phyloP scores from a whole-genome alignment of 192 early-diverging fungal genomes.

The Fimicolochytrium jonesii region DNA sequence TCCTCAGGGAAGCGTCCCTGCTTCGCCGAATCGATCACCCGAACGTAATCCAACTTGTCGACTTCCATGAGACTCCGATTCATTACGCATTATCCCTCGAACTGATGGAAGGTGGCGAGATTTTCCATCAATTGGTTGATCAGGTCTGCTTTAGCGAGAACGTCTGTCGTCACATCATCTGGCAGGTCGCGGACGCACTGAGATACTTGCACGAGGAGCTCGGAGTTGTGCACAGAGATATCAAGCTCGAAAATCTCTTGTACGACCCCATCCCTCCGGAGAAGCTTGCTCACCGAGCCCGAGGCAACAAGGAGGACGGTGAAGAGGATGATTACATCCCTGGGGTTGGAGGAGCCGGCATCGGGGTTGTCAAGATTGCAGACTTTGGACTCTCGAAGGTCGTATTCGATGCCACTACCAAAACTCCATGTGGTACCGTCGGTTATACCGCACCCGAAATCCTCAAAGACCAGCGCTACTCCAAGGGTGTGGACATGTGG shows the following conservation, averaged over 20 bases:
- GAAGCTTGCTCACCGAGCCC: constrained; percentile 13
- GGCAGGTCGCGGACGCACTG: constrained; percentile 81
- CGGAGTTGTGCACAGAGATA: constrained; percentile 59
- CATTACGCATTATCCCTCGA: constrained; percentile 80
- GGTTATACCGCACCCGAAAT: constrained; percentile 94
- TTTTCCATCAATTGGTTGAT: constrained; percentile 82
- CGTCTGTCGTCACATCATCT: constrained; percentile 73
- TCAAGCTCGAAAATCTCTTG: constrained; percentile 85
- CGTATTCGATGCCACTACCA: constrained; percentile 74
- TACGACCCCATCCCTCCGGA: constrained; percentile 20
- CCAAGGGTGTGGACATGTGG: constrained; percentile 73
- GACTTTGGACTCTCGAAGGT: constrained; percentile 90
- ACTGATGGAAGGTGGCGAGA: constrained; percentile 81
- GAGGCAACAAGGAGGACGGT: constrained; percentile 36
- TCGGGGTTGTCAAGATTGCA: constrained; percentile 79
- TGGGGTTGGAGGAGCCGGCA: constrained; percentile 59
- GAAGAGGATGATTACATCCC: constrained; percentile 54
- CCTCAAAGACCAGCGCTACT: constrained; percentile 56
- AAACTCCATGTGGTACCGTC: constrained; percentile 89
- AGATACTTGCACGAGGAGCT: constrained; percentile 78
- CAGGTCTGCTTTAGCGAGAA: constrained; percentile 78
- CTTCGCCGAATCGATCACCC: constrained; percentile 74
- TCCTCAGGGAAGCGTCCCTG: constrained; percentile 84
- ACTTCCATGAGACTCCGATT: constrained; percentile 72
- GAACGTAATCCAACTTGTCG: constrained; percentile 70